Evolutionary conservation across 176 grass and related monocot species (phyloP).

Genomic region (Avena atlantica): DNA sequence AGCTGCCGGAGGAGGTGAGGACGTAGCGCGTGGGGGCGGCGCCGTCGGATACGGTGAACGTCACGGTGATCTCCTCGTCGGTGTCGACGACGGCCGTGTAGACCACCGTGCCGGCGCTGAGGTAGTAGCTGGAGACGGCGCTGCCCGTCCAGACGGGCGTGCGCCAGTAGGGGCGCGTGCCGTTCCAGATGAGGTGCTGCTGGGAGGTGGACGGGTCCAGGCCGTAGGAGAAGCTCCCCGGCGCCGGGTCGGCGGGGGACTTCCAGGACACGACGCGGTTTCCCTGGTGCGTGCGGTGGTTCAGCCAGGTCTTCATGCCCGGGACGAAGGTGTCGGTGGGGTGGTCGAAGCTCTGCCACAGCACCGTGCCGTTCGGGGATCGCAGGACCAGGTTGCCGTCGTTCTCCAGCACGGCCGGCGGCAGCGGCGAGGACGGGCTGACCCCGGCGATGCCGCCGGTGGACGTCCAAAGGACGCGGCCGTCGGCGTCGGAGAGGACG

Average conservation of each 20-base stretch:
- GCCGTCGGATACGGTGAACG: slow-evolving; percentile 6
- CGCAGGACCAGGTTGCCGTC: slow-evolving; percentile 50
- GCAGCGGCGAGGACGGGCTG: not conserved
- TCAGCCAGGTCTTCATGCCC: slow-evolving; percentile 35
- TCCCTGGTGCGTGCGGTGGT: not conserved
- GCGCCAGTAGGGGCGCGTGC: slow-evolving; percentile 36
- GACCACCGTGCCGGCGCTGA: not conserved
- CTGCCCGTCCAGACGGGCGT: slow-evolving; percentile 48
- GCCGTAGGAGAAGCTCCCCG: slow-evolving; percentile 52
- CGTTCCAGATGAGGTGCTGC: slow-evolving; percentile 48
- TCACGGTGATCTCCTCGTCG: slow-evolving; percentile 21
- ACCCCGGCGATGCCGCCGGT: not conserved
- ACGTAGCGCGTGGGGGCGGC: slow-evolving; percentile 36
- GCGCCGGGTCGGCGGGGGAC: slow-evolving; percentile 33
- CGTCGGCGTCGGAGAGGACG: slow-evolving; percentile 29
- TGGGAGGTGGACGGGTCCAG: slow-evolving; percentile 48
- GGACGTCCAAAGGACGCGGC: slow-evolving; percentile 25
- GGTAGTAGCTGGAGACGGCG: not conserved
- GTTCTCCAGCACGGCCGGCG: slow-evolving; percentile 38
- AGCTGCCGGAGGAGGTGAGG: slow-evolving; percentile 29
- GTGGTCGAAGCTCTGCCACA: slow-evolving; percentile 63
- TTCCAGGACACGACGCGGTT: slow-evolving; percentile 52
- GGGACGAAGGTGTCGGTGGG: slow-evolving; percentile 54
- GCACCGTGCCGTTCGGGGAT: not conserved
- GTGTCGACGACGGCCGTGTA: not conserved